A percentile compares a stretch with the other conserved stretches of the same genome.
phyloP scores from a whole-genome alignment of 2,329 filamentous ascomycete species.

The Fusarium nanum region DNA sequence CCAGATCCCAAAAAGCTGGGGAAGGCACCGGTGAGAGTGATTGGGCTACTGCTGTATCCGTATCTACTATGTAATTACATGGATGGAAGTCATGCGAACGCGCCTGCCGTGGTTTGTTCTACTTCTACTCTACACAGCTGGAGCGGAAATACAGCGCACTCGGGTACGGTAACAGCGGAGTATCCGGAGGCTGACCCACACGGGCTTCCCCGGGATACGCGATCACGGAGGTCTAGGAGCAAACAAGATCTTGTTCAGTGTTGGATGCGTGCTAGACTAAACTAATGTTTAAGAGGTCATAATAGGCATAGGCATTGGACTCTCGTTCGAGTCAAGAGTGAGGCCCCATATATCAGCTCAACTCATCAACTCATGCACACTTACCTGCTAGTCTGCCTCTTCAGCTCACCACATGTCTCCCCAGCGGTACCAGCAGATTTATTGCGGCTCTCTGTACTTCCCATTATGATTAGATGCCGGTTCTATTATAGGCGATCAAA shows the following conservation, averaged over 20 bases:
- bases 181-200: constrained; percentile 28
- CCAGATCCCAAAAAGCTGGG: constrained; percentile 10
- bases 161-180: constrained; percentile 15
- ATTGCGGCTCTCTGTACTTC: neutral
- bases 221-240: constrained; percentile 4
- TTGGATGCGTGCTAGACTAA: neutral
- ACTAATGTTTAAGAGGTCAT: neutral
- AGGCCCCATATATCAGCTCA: neutral
- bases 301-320: neutral
- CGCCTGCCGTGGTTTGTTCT: neutral
- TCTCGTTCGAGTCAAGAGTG: neutral
- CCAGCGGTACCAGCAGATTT: neutral
- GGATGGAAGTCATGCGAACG: constrained; percentile 19
- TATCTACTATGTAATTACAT: neutral
- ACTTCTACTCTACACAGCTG: neutral
- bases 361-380: neutral
- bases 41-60: neutral
- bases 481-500: neutral
- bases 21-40: constrained; percentile 6
- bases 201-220: constrained; percentile 4
- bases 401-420: neutral
- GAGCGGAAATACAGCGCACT: constrained; percentile 16
- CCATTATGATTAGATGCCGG: neutral
- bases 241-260: neutral
- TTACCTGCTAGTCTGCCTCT: neutral